phyloP scores from a whole-genome alignment of 1,139 yeast genomes.

The Suhomyces bribrorum region DNA sequence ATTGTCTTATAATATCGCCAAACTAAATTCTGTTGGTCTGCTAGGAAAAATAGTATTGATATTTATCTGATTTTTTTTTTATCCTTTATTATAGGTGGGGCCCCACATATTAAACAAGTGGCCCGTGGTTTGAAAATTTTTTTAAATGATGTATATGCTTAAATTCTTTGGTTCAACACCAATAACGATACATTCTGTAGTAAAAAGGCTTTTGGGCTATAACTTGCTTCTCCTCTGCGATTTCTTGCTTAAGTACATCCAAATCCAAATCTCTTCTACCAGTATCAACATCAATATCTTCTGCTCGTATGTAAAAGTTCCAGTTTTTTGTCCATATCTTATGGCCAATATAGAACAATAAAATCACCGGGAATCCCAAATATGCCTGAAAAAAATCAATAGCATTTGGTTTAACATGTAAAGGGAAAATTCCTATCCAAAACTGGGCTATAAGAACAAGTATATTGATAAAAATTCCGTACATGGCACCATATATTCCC shows the following conservation, averaged over 20 bases:
- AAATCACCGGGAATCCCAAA: slow-evolving; percentile 54
- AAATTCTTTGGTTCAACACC: slow-evolving; percentile 41
- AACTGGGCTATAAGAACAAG: slow-evolving; percentile 42
- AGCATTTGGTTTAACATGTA: slow-evolving; percentile 36
- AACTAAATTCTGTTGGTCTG: neutral
- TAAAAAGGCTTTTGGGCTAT: slow-evolving; percentile 33
- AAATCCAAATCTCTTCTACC: slow-evolving; percentile 58
- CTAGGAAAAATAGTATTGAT: neutral
- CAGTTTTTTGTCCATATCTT: slow-evolving; percentile 49
- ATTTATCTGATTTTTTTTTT: no score
- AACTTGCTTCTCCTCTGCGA: slow-evolving; percentile 46
- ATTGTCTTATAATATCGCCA: neutral
- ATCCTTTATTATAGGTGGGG: no score
- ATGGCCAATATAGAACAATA: slow-evolving; percentile 51
- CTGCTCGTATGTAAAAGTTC: slow-evolving; percentile 40
- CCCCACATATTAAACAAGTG: no score
- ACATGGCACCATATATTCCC: slow-evolving; percentile 34
- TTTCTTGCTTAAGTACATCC: slow-evolving; percentile 51
- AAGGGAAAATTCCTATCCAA: slow-evolving; percentile 45
- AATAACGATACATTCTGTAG: slow-evolving; percentile 38
- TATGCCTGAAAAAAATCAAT: slow-evolving; percentile 52
- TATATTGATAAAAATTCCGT: slow-evolving; percentile 28
- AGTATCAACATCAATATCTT: slow-evolving; percentile 51
- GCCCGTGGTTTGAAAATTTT: no score
- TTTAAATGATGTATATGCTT: neutral